Base-by-base conservation (phyloP, 1,284 basidiomycete species). In the Trichosporon sp. region DNA sequence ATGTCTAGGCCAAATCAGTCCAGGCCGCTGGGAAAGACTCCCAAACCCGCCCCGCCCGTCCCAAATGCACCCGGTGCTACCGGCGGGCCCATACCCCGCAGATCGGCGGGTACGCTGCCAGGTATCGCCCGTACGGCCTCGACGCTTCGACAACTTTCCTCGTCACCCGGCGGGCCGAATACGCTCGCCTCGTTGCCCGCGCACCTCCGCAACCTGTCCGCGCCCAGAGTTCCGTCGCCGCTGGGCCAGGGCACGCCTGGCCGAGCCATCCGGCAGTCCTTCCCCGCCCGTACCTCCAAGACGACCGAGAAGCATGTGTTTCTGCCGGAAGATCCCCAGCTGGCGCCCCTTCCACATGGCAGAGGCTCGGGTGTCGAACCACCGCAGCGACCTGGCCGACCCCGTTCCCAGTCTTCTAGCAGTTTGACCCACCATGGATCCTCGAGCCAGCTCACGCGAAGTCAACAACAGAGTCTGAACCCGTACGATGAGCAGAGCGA, bases 301-400 rank as follows among this genome's bases (percentile, higher is more conserved):
- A 94, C 91, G 0, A 91, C 90, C 0, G 93, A 95, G 75, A 93
- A 93, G 78, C 92, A 96, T 73, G 93, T 98, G 6, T 86, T 95
- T 23, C 87, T 98, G 12, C 95, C 95, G 0, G 93, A 92, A 62
- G 94, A 90, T 63, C 92, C 93, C 2, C 95, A 98, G 82, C 92
- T 94, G 1, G 91, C 89, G 69, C 91, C 93, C 0, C 83, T 94
- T 5, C 56, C 47, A 25, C 47, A 29, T 31, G 29, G 9, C 12
- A 32, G 29, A 31, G 56, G 27, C 2, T 2, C 56, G 18, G 29
- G 56, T 11, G 56, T 31, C 15, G 56, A 60, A 31, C 56, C 56
- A 15, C 87, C 86, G 1, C 51, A 69, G 1, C 74, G 76, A n/a
- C 71, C 75, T 3, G 62, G 67, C 3, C 44, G 69, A 2, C 53